Conservation (phyloP, 164 flowering plant genomes). For the Tetrastigma voinierianum region DNA sequence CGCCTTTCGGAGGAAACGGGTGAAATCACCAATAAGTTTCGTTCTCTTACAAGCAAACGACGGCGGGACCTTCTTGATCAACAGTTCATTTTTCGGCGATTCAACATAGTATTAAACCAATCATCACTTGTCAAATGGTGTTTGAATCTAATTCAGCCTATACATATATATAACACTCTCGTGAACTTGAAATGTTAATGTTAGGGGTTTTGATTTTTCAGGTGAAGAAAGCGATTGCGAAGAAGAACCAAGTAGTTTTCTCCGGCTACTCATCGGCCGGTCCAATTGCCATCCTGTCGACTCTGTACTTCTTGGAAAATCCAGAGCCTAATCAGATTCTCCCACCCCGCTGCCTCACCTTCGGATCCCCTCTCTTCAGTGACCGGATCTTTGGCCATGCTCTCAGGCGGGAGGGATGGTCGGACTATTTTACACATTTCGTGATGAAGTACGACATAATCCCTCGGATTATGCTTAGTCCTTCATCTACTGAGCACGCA, state of each 20-base stretch:
- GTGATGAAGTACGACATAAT: constrained; percentile 5
- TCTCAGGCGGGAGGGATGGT: constrained; percentile 3
- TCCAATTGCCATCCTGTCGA: constrained; percentile 2
- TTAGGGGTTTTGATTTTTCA: background rate
- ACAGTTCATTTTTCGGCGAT: too few relatives aligned
- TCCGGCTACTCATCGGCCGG: constrained; percentile 3
- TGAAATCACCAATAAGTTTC: too few relatives aligned
- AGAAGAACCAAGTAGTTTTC: background rate
- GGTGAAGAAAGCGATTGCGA: background rate
- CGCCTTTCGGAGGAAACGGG: too few relatives aligned
- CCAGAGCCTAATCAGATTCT: background rate
- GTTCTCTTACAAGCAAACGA: too few relatives aligned
- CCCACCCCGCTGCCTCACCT: background rate
- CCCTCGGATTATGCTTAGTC: constrained; percentile 4
- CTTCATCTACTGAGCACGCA: background rate
- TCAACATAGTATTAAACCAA: too few relatives aligned
- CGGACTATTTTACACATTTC: background rate
- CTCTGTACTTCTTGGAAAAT: constrained; percentile 2
- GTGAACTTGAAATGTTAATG: too few relatives aligned
- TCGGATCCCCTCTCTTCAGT: constrained; percentile 6
- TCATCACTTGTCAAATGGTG: too few relatives aligned
- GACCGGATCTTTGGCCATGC: background rate
- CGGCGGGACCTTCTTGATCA: too few relatives aligned
- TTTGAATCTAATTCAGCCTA: too few relatives aligned
- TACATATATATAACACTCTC: too few relatives aligned